Base-by-base conservation (phyloP, 768 basidiomycete species). In the Boletus eberwhitei region DNA sequence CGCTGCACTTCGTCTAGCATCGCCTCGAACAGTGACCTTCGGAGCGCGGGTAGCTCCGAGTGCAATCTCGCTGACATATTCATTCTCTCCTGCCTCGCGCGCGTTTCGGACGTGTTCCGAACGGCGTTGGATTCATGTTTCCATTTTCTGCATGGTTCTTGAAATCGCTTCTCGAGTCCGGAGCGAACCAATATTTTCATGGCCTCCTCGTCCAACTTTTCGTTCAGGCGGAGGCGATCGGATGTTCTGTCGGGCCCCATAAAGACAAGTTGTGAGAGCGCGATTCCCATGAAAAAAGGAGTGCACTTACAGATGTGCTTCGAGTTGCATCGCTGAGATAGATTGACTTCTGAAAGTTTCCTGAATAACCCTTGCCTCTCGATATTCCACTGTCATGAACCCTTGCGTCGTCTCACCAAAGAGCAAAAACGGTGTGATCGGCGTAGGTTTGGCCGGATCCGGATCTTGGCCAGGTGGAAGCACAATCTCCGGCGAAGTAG, bases 321-420 rank as follows among this genome's bases (percentile, higher is more conserved):
- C 53, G 19, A 75, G 58, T 26, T 54, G 57, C 11, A 67, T 8
- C 5, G 19, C 4, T 1, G 44, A 35, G 16, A 53, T 49, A 5
- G 46, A 42, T 2, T 21, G 49, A 12, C 21, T 16, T 29, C 6
- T 53, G 16, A 53, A 52, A 2, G 1, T 0, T 0, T 71, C 64
- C 3, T 35, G 35, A 4, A 7, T 11, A 17, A 51, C 44, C 36
- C 26, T 46, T 7, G 55, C 53, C 4, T 69, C 48, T 48, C 48
- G 50, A 56, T 70, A 62, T n/a, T 60, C 53, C 8, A 66, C 63
- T 0, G 72, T 74, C 60, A 79, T 52, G 50, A 80, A 73, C 2
- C 69, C 79, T 55, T 78, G 77, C 2, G 52, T 22, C 1, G 73
- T 73, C 57, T 80, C 79, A 4, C 78, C 76, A 31, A 56, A 62